Evolutionary conservation across 306 rosid genomes (phyloP), one percentile per base, ranked within the genome.

Genomic region (Astragalus glycyphyllos): DNA sequence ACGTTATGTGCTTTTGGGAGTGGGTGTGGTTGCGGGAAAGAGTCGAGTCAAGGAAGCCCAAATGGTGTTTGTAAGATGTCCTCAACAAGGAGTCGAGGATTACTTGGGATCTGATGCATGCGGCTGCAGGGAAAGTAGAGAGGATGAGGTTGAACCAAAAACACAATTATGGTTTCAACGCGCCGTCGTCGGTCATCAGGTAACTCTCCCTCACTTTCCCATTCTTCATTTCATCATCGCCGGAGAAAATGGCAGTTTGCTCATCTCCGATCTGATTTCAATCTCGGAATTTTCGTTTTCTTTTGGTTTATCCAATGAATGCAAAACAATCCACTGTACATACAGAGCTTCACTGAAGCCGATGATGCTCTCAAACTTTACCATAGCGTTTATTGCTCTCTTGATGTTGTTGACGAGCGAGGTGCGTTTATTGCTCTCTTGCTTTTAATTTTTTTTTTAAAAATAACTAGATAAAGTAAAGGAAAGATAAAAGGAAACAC

Each of bases 151-250:
- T n/a, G n/a, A n/a, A n/a, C n/a, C n/a, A n/a, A n/a, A n/a, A n/a
- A n/a, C n/a, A n/a, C n/a, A n/a, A n/a, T n/a, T n/a, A n/a, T n/a
- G n/a, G n/a, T n/a, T n/a, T n/a, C n/a, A n/a, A n/a, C n/a, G n/a
- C 47, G 96, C 97, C 81, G 96, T 94, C 78, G 96, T 94, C 16
- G 96, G 96, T 58, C 97, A 87, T 78, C 99, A 93, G 98, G 98
- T 89, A 17, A 44, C 63, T 37, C 70, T 40, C 84, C 32, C 4
- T 11, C 80, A 7, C 13, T 23, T 35, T 37, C 16, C 34, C 29
- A 1, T 53, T 41, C 48, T 11, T 3, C 2, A 31, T 23, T 74
- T 65, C 49, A 15, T 7, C 12, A 3, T 29, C 35, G 55, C 44
- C 55, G 47, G 31, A 1, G 1, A 26, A 26, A 26, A 26, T 26